Conservation (phyloP, 768 basidiomycete genomes). For the Podaxis sp. region DNA sequence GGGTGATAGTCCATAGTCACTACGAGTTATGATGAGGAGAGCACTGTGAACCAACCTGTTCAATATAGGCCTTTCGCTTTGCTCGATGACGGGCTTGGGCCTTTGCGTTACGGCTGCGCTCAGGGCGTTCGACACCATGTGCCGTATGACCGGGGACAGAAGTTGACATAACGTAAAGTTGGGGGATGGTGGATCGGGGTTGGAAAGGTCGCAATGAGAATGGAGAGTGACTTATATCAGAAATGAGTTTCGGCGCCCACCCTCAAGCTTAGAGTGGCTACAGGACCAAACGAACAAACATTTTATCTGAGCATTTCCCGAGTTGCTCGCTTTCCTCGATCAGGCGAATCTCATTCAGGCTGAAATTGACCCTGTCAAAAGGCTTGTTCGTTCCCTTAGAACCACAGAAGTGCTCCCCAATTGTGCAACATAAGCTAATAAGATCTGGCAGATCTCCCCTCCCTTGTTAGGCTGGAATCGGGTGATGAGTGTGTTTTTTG, state of each 20-base stretch:
- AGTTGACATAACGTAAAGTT: constrained; percentile 55
- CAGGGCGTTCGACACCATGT: constrained; percentile 58
- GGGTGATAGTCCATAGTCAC: background rate
- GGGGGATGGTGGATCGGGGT: constrained; percentile 47
- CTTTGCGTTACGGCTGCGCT: constrained; percentile 82
- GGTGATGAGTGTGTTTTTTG: background rate
- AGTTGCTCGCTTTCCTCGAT: constrained; percentile 48
- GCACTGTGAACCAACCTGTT: constrained; percentile 51
- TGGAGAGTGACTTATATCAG: constrained; percentile 37
- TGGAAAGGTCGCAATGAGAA: constrained; percentile 30
- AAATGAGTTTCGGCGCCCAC: constrained; percentile 29
- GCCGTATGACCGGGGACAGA: constrained; percentile 53
- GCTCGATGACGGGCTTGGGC: constrained; percentile 89
- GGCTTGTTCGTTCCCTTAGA: constrained; percentile 18
- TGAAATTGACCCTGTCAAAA: constrained; percentile 29
- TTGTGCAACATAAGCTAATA: background rate
- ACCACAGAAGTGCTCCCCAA: constrained; percentile 5
- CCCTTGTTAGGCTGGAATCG: constrained; percentile 12
- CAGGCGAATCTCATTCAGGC: constrained; percentile 23
- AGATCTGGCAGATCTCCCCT: constrained; percentile 4
- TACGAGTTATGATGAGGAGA: background rate
- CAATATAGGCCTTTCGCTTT: constrained; percentile 91
- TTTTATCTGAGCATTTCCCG: constrained; percentile 39
- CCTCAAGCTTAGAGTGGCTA: constrained; percentile 20
- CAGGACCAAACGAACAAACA: constrained; percentile 16